Evolutionary conservation across 2,329 filamentous ascomycete genomes (phyloP), one percentile per base, ranked within the genome.

Genomic region (Knoxdaviesia capensis): DNA sequence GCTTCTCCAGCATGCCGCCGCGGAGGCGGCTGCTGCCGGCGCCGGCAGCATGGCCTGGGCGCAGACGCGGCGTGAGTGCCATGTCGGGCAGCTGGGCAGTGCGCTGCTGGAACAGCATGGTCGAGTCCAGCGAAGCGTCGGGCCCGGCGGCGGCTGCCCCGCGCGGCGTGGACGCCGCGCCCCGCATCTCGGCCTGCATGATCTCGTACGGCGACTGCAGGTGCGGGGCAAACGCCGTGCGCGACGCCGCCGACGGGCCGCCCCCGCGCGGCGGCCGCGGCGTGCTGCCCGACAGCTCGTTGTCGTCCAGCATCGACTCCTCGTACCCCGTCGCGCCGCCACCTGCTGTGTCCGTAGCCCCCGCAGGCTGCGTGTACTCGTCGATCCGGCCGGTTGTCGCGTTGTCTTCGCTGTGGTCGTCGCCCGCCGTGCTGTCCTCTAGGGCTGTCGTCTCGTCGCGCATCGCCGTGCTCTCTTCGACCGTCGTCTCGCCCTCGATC

Each of bases 1-100:
- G 94, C 60, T 92, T 94, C 64, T 96, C 87, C 5, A 93, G 73
- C n/a, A 96, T 69, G 45, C 81, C 82, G 57, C 96, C 88, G 36
- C 98, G 69, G 6, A 96, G 66, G 3, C 83, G 82, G 54, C 94
- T 85, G 46, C 75, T 72, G 51, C 64, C 52, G 28, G 53, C 47
- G 34, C 53, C 44, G 6, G 53, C 46, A 3, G 52, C 51, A 4
- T 49, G 47, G n/a, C n/a, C n/a, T 7, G 11, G 9, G 4, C 75
- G 56, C 61, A 77, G 57, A 40, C 65, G 64, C 9, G 74, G 71
- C n/a, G 69, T 75, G 63, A 74, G 71, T 29, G 71, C 72, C 61
- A 37, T 43, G 51, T 76, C 66, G 2, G 73, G 72, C 11, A 77
- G 59, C 10, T 69, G 63, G 2, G 69, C 66, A 32, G 67, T 70